Percentiles rank a stretch among this genome's conserved stretches.
Evolutionary conservation across 768 basidiomycete species (phyloP).

Genomic region (Mycena albidolilacea): DNA sequence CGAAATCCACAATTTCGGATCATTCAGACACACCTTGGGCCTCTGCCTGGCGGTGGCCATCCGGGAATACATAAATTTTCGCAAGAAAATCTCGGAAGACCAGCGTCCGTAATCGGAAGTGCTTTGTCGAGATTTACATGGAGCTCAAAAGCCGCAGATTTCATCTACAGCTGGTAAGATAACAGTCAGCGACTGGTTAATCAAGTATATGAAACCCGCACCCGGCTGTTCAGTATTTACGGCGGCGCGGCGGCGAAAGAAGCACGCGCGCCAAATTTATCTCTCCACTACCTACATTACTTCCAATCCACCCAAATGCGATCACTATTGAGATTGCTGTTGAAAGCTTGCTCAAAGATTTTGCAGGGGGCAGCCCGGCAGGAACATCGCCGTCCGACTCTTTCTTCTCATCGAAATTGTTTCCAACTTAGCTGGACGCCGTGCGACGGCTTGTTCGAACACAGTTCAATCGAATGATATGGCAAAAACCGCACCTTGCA

Average conservation of each 20-base stretch:
- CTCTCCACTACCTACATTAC: neutral
- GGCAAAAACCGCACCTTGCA: neutral
- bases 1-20: neutral
- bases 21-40: neutral
- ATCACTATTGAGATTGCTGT: neutral
- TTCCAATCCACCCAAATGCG: slow-evolving; percentile 3
- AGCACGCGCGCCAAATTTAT: slow-evolving; percentile 3
- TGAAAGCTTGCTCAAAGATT: neutral
- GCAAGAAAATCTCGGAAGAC: neutral
- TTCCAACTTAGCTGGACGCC: neutral
- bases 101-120: neutral
- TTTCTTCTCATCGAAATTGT: neutral
- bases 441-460: slow-evolving; percentile 3
- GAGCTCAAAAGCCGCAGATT: slow-evolving; percentile 13
- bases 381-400: slow-evolving; percentile 3
- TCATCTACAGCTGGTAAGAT: slow-evolving; percentile 7
- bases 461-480: neutral
- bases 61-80: slow-evolving; percentile 2
- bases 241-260: neutral
- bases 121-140: neutral
- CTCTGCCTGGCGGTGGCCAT: neutral
- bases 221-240: neutral
- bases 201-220: neutral
- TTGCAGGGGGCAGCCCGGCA: neutral
- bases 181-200: neutral